Conservation (phyloP, 768 basidiomycete genomes). For the Suillus fuscotomentosus region DNA sequence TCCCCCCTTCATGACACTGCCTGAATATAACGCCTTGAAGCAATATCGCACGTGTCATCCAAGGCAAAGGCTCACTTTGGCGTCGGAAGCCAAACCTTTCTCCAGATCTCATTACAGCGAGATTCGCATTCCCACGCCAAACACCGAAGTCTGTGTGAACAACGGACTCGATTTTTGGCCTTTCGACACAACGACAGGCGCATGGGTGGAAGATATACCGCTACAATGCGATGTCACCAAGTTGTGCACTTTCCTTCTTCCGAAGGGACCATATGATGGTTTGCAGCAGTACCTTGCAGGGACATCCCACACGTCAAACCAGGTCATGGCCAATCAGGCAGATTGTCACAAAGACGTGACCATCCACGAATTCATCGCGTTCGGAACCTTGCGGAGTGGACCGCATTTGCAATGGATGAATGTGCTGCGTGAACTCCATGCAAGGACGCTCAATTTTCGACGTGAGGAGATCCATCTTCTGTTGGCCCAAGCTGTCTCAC, state of each 20-base stretch:
- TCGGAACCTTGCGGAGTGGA: constrained; percentile 45
- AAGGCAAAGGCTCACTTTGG: constrained; percentile 20
- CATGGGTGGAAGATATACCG: constrained; percentile 16
- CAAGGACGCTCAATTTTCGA: constrained; percentile 37
- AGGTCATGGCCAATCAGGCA: constrained; percentile 40
- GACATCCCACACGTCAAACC: constrained; percentile 42
- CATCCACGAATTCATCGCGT: constrained; percentile 46
- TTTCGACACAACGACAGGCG: constrained; percentile 24
- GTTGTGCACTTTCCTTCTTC: constrained; percentile 34
- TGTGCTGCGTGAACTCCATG: constrained; percentile 42
- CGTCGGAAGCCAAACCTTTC: constrained; percentile 24
- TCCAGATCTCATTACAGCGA: constrained; percentile 13
- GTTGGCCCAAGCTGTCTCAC: constrained; percentile 42
- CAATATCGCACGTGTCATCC: constrained; percentile 17
- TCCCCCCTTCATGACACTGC: constrained; percentile 14
- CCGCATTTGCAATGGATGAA: constrained; percentile 49
- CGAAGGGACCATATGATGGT: constrained; percentile 27
- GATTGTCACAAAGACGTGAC: constrained; percentile 39
- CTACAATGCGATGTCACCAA: neutral
- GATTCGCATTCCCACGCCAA: constrained; percentile 12
- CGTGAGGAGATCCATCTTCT: constrained; percentile 40
- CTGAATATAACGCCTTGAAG: constrained; percentile 12
- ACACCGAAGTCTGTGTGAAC: constrained; percentile 25
- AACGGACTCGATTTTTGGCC: constrained; percentile 33
- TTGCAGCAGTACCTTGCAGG: constrained; percentile 35